phyloP scores from a whole-genome alignment of 2,329 filamentous ascomycete species.

The Fusarium mundagurra region DNA sequence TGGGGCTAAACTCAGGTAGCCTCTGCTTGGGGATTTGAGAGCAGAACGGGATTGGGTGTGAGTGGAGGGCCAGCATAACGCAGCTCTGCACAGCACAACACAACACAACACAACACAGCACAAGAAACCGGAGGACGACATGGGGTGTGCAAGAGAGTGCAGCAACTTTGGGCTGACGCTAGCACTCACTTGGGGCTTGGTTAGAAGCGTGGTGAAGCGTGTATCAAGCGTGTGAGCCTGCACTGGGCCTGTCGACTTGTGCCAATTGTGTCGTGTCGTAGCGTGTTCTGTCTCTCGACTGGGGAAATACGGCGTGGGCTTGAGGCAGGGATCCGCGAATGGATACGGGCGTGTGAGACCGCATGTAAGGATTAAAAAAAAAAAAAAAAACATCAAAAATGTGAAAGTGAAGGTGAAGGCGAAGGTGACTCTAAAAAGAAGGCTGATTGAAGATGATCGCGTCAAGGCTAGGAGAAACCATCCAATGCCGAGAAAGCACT shows the following conservation, averaged over 20 bases:
- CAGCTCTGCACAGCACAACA: constrained; percentile 15
- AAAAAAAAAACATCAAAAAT: constrained; percentile 1
- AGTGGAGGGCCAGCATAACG: constrained; percentile 21
- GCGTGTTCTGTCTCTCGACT: constrained; percentile 44
- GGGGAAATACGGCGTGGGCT: constrained; percentile 37
- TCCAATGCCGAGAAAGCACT: constrained; percentile 3
- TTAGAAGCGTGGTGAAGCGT: constrained; percentile 35
- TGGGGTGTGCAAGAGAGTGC: constrained; percentile 35
- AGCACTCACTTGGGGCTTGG: constrained; percentile 35
- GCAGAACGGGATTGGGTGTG: constrained; percentile 34
- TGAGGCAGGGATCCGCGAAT: constrained; percentile 42
- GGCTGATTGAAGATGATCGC: constrained; percentile 19
- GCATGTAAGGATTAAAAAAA: constrained; percentile 12
- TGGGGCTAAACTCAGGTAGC: constrained; percentile 30
- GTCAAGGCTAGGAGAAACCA: constrained; percentile 7
- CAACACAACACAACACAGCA: constrained; percentile 14
- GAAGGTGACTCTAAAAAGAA: not conserved
- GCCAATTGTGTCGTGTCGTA: constrained; percentile 45
- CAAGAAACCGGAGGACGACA: constrained; percentile 18
- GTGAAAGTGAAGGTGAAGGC: not conserved
- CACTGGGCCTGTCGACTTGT: constrained; percentile 34
- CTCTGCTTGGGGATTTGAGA: constrained; percentile 26
- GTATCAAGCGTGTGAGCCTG: constrained; percentile 34
- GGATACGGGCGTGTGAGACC: constrained; percentile 36
- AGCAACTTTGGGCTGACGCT: constrained; percentile 17